Conservation (phyloP, 2,329 filamentous ascomycete genomes). For the Colletotrichum sp. region DNA sequence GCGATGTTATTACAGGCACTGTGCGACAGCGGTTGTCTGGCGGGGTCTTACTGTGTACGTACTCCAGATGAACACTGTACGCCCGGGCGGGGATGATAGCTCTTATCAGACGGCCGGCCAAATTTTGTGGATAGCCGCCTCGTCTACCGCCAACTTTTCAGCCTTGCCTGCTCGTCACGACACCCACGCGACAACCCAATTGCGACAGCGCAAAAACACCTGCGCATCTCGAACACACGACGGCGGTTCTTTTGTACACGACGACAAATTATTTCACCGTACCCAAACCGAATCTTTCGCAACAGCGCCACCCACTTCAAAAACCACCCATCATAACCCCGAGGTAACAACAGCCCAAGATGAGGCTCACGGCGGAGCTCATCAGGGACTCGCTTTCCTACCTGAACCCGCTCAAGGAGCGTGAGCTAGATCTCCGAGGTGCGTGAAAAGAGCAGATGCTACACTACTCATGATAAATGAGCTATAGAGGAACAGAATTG, state of each 20-base stretch:
- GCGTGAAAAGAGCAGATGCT: conserved; percentile 98
- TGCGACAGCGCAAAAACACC: neutral
- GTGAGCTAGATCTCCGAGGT: conserved; percentile 99
- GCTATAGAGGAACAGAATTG: conserved; percentile 73
- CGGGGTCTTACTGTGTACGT: neutral
- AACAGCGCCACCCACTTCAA: neutral
- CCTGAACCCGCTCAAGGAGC: conserved; percentile 97
- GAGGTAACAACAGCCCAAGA: conserved; percentile 45
- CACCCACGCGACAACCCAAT: neutral
- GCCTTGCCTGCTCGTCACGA: conserved; percentile 6
- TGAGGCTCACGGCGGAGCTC: conserved; percentile 96
- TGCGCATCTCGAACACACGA: neutral
- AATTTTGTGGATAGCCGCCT: conserved; percentile 19
- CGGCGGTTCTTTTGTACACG: neutral
- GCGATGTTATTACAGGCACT: neutral
- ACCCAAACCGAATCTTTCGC: neutral
- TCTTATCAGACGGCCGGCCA: conserved; percentile 5
- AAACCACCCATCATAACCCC: neutral
- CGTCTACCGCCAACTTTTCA: conserved; percentile 21
- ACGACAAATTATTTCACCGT: neutral
- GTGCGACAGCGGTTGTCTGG: neutral
- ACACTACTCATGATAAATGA: conserved; percentile 62
- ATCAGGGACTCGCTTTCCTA: conserved; percentile 96
- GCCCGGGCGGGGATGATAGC: conserved; percentile 7
- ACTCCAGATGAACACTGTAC: neutral